Evolutionary conservation across 495 filamentous ascomycete genomes (phyloP).

Genomic region (Acidomyces sp.): DNA sequence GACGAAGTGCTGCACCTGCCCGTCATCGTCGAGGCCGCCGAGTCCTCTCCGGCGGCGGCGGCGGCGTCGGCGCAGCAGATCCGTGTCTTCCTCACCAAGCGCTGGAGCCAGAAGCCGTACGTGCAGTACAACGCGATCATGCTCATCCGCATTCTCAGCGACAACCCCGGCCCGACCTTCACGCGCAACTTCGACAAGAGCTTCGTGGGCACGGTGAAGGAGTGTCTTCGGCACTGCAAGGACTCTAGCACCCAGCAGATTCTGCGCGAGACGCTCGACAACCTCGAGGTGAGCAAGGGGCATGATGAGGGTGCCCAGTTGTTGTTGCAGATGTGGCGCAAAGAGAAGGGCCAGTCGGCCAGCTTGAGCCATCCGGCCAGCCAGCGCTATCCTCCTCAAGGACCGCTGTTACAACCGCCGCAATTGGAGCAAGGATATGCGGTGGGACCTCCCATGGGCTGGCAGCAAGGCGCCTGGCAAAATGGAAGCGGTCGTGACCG

Average conservation of each 20-base stretch:
- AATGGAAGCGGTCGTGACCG: conserved; percentile 9
- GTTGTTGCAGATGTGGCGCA: conserved; percentile 71
- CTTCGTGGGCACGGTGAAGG: conserved; percentile 63
- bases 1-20: conserved; percentile 91
- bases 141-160: conserved; percentile 80
- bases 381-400: neutral
- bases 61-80: conserved; percentile 62
- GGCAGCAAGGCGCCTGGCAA: conserved; percentile 23
- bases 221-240: conserved; percentile 54
- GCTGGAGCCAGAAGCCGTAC: conserved; percentile 47
- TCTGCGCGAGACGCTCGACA: conserved; percentile 69
- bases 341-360: conserved; percentile 48
- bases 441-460: neutral
- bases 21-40: conserved; percentile 83
- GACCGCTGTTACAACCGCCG: neutral
- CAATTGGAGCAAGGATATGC: neutral
- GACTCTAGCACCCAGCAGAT: conserved; percentile 73
- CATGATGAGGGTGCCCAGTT: conserved; percentile 57
- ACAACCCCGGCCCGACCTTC: conserved; percentile 85
- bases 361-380: conserved; percentile 4
- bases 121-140: conserved; percentile 94
- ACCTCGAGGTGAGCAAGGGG: conserved; percentile 51
- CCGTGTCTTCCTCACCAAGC: conserved; percentile 64
- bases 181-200: conserved; percentile 73
- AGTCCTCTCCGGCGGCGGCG: conserved; percentile 77